Base-by-base conservation (phyloP, 257 asterid genomes). In the Penstemon eatonii region DNA sequence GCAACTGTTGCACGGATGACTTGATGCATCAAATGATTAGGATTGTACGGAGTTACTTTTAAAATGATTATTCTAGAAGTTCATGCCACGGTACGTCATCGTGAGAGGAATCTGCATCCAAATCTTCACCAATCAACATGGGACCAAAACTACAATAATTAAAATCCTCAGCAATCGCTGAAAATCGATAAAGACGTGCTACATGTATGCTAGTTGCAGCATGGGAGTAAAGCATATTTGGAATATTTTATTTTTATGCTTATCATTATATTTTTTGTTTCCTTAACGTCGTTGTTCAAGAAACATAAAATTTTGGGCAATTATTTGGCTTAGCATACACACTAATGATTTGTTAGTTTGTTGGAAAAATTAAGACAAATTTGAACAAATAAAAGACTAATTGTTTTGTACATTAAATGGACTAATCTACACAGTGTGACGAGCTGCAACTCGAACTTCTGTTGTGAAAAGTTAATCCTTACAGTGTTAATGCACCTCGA, bases 71-170 rank as follows among this genome's bases (percentile, higher is more conserved):
- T 25, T 25, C 33, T 25, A 25, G 33, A 25, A 25, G 33, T 25
- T 25, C 33, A 25, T 25, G 33, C 2, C 33, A 25, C 2, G 33
- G 67, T 15, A 58, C 67, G 8, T 40, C 67, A 60, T 58, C 4
- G 5, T 19, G 3, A 19, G 5, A 25, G 19, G 45, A 25, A 67
- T 67, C 63, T 54, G 55, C 39, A 3, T 12, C 70, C 19, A 8
- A 3, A 8, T 10, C 12, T 12, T 52, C 10, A 4, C 5, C n/a
- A 37, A 38, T 40, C 71, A 58, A 4, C 6, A 4, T 49, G 42
- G 72, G 72, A 25, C 56, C 63, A 63, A 46, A 25, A 18, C 41
- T 50, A 73, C 51, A 66, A n/a, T 59, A 58, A 42, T 66, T 51
- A 58, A 51, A 44, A 44, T 19, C 15, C 15, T 11, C 0, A 41